These are phyloP conservation scores for Dipodascus geniculatus DNA, from an alignment of 805 yeast species.

Conservation along the genomic window DNA sequence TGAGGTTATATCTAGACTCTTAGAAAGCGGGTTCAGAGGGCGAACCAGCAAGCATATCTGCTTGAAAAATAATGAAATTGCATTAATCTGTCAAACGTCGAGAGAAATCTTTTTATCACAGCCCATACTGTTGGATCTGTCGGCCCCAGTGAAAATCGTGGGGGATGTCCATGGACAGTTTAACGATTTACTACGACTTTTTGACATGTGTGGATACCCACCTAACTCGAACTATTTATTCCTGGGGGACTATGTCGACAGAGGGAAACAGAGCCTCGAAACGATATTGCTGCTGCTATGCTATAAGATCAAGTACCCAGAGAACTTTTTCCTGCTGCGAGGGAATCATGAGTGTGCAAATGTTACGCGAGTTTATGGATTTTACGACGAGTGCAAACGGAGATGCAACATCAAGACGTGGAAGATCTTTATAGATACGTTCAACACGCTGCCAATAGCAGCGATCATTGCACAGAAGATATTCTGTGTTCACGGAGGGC, in stretches of 20 bases:
- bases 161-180: constrained; percentile 95
- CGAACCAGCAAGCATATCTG: constrained; percentile 75
- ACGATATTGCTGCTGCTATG: constrained; percentile 74
- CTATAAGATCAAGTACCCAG: constrained; percentile 87
- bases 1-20: constrained; percentile 66
- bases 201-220: constrained; percentile 90
- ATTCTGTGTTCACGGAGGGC: constrained; percentile 75
- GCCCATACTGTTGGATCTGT: constrained; percentile 73
- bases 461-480: constrained; percentile 88
- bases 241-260: constrained; percentile 89
- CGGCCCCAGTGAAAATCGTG: constrained; percentile 75
- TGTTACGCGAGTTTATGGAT: constrained; percentile 89
- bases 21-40: constrained; percentile 85
- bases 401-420: constrained; percentile 79
- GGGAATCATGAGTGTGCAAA: constrained; percentile 96
- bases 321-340: constrained; percentile 75
- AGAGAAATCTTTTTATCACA: constrained; percentile 78
- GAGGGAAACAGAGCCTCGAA: constrained; percentile 90
- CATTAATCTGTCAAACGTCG: constrained; percentile 65
- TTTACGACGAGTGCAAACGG: constrained; percentile 92
- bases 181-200: constrained; percentile 71
- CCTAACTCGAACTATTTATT: constrained; percentile 82
- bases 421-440: constrained; percentile 83
- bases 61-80: constrained; percentile 69
- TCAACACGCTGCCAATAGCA: constrained; percentile 85